Evolutionary conservation across 495 filamentous ascomycete species (phyloP).

Genomic region (Amniculicola lignicola): DNA sequence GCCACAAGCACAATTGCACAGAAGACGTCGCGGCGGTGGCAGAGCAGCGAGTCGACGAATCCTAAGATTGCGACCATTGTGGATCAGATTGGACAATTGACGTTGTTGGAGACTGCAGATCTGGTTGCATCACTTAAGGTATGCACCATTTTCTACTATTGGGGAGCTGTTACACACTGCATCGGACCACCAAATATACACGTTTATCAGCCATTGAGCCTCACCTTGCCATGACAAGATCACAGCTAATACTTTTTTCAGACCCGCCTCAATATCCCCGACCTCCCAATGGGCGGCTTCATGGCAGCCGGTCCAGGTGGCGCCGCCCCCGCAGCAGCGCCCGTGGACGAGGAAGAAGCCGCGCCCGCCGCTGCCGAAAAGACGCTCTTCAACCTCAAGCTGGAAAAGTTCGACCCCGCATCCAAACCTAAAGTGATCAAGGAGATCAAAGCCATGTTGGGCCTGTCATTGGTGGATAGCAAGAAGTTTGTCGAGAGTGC

Average conservation of each 20-base stretch:
- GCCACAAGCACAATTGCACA: conserved; percentile 22
- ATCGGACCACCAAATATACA: not conserved
- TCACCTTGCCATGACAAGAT: not conserved
- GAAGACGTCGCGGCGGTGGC: conserved; percentile 57
- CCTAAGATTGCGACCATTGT: conserved; percentile 92
- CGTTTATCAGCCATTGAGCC: not conserved
- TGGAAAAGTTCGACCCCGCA: conserved; percentile 78
- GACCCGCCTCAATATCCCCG: conserved; percentile 95
- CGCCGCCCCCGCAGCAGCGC: conserved; percentile 58
- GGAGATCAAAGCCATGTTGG: conserved; percentile 95
- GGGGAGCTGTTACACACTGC: not conserved
- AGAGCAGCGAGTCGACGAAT: conserved; percentile 67
- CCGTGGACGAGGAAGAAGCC: conserved; percentile 78
- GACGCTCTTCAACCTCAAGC: conserved; percentile 94
- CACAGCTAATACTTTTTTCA: conserved; percentile 38
- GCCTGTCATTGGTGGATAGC: conserved; percentile 93
- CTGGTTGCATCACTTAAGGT: conserved; percentile 91
- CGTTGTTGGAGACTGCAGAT: conserved; percentile 93
- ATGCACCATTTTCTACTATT: not conserved
- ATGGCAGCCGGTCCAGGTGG: conserved; percentile 60
- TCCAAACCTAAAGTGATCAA: conserved; percentile 99
- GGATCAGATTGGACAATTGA: conserved; percentile 97
- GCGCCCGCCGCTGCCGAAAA: conserved; percentile 84
- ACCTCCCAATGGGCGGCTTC: conserved; percentile 88
- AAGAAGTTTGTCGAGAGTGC: conserved; percentile 99